phyloP scores from a whole-genome alignment of 768 basidiomycete genomes.

The Calocybe indica region DNA sequence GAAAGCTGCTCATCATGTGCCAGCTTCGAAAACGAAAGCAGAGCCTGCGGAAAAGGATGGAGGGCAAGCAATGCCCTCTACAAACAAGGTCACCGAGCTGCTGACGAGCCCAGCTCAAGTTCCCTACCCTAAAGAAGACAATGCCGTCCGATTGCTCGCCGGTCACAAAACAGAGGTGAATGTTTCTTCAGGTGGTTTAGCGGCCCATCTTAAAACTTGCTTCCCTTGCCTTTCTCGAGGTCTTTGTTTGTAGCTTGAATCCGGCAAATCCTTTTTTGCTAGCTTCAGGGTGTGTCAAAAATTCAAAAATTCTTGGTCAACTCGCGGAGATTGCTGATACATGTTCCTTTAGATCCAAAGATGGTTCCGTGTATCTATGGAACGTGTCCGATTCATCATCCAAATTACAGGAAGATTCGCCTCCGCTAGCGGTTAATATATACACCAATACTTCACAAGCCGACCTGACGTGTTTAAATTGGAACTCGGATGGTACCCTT shows the following conservation, averaged over 20 bases:
- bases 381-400: constrained; percentile 43
- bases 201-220: background rate
- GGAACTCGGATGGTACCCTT: constrained; percentile 68
- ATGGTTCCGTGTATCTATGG: constrained; percentile 73
- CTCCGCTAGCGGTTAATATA: constrained; percentile 25
- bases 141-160: constrained; percentile 38
- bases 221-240: background rate
- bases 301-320: too few relatives aligned
- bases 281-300: too few relatives aligned
- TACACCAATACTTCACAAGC: constrained; percentile 41
- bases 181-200: background rate
- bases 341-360: constrained; percentile 54
- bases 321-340: background rate
- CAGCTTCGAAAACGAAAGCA: constrained; percentile 9
- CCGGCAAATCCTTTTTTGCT: too few relatives aligned
- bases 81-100: constrained; percentile 17
- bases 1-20: background rate
- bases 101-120: constrained; percentile 27
- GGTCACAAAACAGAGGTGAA: constrained; percentile 62
- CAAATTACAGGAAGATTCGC: constrained; percentile 21
- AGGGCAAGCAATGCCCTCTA: constrained; percentile 6
- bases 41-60: constrained; percentile 8
- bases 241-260: constrained; percentile 5
- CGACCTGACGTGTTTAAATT: constrained; percentile 74
- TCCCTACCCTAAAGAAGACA: constrained; percentile 37